Base-by-base conservation (phyloP, 2,329 filamentous ascomycete genomes). In the Pseudocercospora vitis region DNA sequence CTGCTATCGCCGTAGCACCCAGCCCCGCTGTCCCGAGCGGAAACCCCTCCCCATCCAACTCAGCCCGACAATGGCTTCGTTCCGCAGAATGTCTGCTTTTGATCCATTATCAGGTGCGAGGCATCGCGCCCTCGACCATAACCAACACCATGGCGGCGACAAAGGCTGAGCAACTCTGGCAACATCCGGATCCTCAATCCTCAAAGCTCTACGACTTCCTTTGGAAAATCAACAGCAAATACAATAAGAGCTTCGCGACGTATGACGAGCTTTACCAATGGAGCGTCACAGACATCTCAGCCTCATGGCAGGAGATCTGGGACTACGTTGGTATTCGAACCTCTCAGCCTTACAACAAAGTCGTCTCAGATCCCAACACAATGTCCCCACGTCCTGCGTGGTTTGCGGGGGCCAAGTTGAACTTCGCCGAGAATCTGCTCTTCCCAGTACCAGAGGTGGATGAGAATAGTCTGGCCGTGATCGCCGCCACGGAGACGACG, bases 371-470 rank as follows among this genome's bases (percentile, higher is more conserved):
- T 33, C 72, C 82, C 50, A 80, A 84, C 4, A 78, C 82, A 42
- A 88, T 97, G 80, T 97, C 91, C 65, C 92, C 92, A 19, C 85
- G 90, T 19, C 91, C 92, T 6, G 77, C 85, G 55, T 97, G 96
- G 77, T 97, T 96, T 70, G 71, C 83, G 52, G 86, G 86, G 7
- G 82, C 88, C 11, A 84, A 78, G 53, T 78, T 97, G 60, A 99
- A 97, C 72, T 97, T 96, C 69, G 91, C 92, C 21, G 89, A 97
- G 74, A 99, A 99, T 70, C 78, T 97, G 50, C 83, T 99, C 3
- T 96, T 86, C 70, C 92, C 92, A 3, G 71, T 76, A 2, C 78
- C 77, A 46, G 75, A 74, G 11, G 71, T 84, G 5, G 74, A 86
- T 58, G 81, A 85, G 47, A 72, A 83, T 40, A 77, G 80, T 3